Evolutionary conservation across 2,329 filamentous ascomycete species (phyloP), one percentile per base, ranked within the genome.

Genomic region (Pseudogymnoascus sp.): DNA sequence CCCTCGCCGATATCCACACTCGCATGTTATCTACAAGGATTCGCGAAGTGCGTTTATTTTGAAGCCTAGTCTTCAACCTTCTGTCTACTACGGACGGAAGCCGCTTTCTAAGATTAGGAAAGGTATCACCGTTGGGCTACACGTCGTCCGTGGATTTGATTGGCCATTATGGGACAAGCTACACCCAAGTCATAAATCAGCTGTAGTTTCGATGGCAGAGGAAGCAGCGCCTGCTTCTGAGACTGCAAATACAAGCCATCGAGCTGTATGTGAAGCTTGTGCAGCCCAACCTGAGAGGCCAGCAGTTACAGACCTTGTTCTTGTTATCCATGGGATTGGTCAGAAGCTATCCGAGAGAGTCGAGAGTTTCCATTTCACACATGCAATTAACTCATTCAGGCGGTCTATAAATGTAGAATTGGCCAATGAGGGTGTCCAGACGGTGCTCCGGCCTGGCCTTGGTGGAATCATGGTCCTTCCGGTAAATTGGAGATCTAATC

Each of bases 291-390:
- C 86, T 72, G 79, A 84, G 44, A 80, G 80, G 29, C 86, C 86
- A 1, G 85, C 86, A 65, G 90, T 96, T 4, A 93, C 89, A 0
- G 95, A 99, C 71, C 79, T 99, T 6, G 84, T 97, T 1, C 81
- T 99, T 4, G 91, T 97, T 8, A 90, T 95, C 47, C 95, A 99
- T 71, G 95, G 95, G 1, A 97, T 99, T 67, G 95, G 95, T 0
- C 95, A 99, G 74, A 97, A 99, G 74, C 82, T 97, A 60, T 96
- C 93, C 0, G 92, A 99, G 73, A 83, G 93, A 11, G 91, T 97
- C 65, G 93, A 97, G 74, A 96, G 91, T 69, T 99, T 93, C 70
- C 91, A 97, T 74, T 99, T 99, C 70, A 99, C 95, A 0, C 93
- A 97, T 74, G 90, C 92, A 4, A 93, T 97, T 73, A 97, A 96